Evolutionary conservation across 2,329 filamentous ascomycete species (phyloP).

Genomic region (Hortaea sp.): DNA sequence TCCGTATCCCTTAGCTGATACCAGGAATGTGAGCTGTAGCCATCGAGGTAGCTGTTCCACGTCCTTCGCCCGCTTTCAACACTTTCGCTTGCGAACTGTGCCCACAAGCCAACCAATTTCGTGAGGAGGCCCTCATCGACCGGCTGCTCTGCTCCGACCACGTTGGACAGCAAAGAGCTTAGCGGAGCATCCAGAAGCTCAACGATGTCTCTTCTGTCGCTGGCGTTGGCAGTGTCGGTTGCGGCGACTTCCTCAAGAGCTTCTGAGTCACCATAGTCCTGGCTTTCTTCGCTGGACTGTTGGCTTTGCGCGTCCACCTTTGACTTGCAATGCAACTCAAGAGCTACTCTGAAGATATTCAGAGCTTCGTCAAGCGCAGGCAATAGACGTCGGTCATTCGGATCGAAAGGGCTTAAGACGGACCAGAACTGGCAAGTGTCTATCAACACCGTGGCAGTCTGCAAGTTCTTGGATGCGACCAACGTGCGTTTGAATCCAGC

Average conservation of each 20-base stretch:
- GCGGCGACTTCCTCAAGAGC: constrained; percentile 38
- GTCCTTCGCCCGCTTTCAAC: constrained; percentile 30
- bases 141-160: constrained; percentile 48
- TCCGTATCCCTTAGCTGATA: constrained; percentile 35
- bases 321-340: constrained; percentile 13
- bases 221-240: neutral
- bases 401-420: constrained; percentile 44
- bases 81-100: constrained; percentile 40
- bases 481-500: constrained; percentile 41
- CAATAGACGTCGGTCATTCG: constrained; percentile 28
- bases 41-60: constrained; percentile 48
- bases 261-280: constrained; percentile 53
- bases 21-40: constrained; percentile 44
- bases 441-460: constrained; percentile 16
- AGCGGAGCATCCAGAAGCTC: constrained; percentile 39
- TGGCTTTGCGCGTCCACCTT: constrained; percentile 21
- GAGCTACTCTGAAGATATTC: constrained; percentile 36
- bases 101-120: constrained; percentile 46
- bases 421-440: constrained; percentile 31
- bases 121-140: constrained; percentile 46
- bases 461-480: constrained; percentile 21
- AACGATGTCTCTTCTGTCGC: constrained; percentile 19
- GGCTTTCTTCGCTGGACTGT: constrained; percentile 46
- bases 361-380: constrained; percentile 41
- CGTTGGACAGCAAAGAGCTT: constrained; percentile 48